Base-by-base conservation (phyloP, 768 basidiomycete genomes). In the Podaxis carcinomalis region DNA sequence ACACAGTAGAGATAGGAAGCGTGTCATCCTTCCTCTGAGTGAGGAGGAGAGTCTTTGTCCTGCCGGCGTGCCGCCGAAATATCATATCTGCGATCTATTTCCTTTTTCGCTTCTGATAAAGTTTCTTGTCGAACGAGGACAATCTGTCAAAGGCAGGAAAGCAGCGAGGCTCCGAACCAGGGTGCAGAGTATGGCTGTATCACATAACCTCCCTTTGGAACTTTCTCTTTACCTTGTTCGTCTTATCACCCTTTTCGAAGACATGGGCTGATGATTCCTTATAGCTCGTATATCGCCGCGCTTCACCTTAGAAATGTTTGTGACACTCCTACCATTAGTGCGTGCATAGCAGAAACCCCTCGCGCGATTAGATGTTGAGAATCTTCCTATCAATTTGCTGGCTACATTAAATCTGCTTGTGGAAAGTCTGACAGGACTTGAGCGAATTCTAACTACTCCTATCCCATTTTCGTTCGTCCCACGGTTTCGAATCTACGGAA, bases 371-470 rank as follows among this genome's bases (percentile, higher is more conserved):
- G 11, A 44, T 42, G 19, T 37, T 35, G 5, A 51, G 21, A 37
- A 61, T 42, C 44, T 9, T 40, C 47, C 56, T 61, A 13, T 62
- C 64, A 69, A 68, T 11, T 74, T 90, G 16, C 56, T 86, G 0
- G 68, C 62, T 1, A 68, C 85, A 3, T 69, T 89, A 7, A 82
- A 78, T 64, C 77, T 79, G 62, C 78, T 89, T 21, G 83, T 86
- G 3, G 87, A 89, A 58, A 80, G 83, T 28, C 73, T 90, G 51
- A 89, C 88, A 10, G 85, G 86, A 3, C 75, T 90, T 1, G 89
- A 91, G 66, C 76, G 89, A 44, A 88, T 90, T 63, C 76, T 91
- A 4, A 90, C 88, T 0, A 88, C 88, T 1, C 88, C 89, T 2
- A 88, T 91, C 49, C 89, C 88, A 9, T 90, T 88, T 73, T 89